phyloP scores from a whole-genome alignment of 2,329 filamentous ascomycete genomes.

The Beauveria asiatica region DNA sequence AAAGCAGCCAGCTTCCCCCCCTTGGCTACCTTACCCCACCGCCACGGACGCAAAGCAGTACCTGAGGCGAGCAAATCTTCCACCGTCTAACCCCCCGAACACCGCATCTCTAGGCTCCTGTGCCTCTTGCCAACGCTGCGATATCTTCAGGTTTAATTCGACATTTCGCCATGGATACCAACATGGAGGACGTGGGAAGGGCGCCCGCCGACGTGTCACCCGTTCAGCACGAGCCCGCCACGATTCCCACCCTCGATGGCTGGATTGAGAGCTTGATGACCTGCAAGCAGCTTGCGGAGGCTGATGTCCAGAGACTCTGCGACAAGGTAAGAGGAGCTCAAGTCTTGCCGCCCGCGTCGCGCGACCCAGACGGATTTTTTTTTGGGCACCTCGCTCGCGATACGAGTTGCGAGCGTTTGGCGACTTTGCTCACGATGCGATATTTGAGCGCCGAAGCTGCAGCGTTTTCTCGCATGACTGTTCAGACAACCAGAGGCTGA shows the following conservation, averaged over 20 bases:
- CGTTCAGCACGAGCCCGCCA: constrained; percentile 67
- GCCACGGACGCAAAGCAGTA: constrained; percentile 7
- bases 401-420: background rate
- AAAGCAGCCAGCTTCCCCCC: constrained; percentile 4
- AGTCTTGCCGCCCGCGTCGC: background rate
- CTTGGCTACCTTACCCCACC: constrained; percentile 10
- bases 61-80: constrained; percentile 4
- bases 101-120: constrained; percentile 4
- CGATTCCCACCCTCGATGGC: constrained; percentile 86
- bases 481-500: constrained; percentile 1
- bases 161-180: constrained; percentile 68
- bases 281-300: constrained; percentile 95
- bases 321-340: constrained; percentile 65
- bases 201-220: constrained; percentile 72
- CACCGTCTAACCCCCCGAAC: constrained; percentile 2
- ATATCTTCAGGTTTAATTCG: constrained; percentile 7
- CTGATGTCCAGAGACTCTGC: constrained; percentile 91
- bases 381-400: background rate
- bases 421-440: constrained; percentile 10
- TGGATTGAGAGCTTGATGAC: constrained; percentile 98
- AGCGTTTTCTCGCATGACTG: constrained; percentile 24
- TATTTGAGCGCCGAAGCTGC: constrained; percentile 12
- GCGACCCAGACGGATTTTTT: background rate
- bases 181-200: constrained; percentile 96
- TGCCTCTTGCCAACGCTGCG: constrained; percentile 12